Base-by-base conservation (phyloP, 164 flowering plant species). In the Sextonia rubra region DNA sequence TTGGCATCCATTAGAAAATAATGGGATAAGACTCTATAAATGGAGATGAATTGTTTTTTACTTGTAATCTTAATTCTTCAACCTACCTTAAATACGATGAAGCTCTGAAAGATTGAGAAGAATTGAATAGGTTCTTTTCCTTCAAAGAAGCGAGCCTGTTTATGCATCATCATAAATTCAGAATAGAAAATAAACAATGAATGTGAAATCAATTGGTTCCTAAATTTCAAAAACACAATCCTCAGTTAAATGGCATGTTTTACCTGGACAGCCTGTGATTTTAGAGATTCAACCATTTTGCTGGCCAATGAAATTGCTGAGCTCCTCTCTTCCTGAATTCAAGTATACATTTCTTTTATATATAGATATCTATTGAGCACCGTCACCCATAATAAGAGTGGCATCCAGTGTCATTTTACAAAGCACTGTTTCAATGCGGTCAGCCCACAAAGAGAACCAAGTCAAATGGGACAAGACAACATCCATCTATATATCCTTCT, bases 101-200 rank as follows among this genome's bases (percentile, higher is more conserved):
- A 92, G 87, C 93, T 91, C 80, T 96, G 99, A 64, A 93, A 86
- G 79, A 96, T 87, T 58, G 93, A 82, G 77, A 84, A 87, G 76
- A 96, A 92, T 78, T 86, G 98, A 72, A 93, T 84, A 3, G 98
- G 94, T 80, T 96, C 99, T 70, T 80, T 85, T 77, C 97, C 99
- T 83, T 96, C 98, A 75, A 86, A 87, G 55, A 96, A 82, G 56
- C 90, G 87, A 75, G 92, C 97, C 99, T 96, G 78, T 22, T 69
- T 29, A 73, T 58, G 68, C 60, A 74, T 14, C 71, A 70, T 24
- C 23, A 80, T 60, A 14, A 55, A 60, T 44, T 52, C 4, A 15
- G 58, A 52, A 12, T 52, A 52, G 24, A 70, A 66, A n/a, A 22
- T 47, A 44, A 18, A 64, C 6, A 25, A 8, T 23, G 5, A 66